A percentile compares a stretch with the other conserved stretches of the same genome.
These are phyloP conservation scores for Termitomyces sp. DNA, from an alignment of 768 basidiomycete genomes.

Conservation along the genomic window DNA sequence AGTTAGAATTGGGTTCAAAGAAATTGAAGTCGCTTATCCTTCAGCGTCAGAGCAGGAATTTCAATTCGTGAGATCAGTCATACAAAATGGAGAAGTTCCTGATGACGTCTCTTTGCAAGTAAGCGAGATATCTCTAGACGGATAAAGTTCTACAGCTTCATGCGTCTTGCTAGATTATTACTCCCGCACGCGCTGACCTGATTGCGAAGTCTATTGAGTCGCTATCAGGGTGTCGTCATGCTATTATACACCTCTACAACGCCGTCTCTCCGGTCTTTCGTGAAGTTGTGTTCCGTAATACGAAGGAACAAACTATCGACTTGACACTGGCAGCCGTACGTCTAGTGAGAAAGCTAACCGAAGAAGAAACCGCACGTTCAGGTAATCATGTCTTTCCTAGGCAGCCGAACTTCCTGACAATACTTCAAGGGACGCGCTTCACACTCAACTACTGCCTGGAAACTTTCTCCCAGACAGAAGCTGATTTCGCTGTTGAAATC, in stretches of 20 bases:
- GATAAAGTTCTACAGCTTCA: not conserved
- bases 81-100: conserved; percentile 59
- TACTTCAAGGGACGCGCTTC: conserved; percentile 47
- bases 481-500: conserved; percentile 72
- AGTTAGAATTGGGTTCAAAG: conserved; percentile 75
- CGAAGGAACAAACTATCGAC: conserved; percentile 67
- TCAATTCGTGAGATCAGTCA: conserved; percentile 64
- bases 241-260: conserved; percentile 87
- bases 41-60: conserved; percentile 82
- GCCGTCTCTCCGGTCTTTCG: conserved; percentile 75
- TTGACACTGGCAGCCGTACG: conserved; percentile 69
- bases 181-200: conserved; percentile 75
- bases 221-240: conserved; percentile 69
- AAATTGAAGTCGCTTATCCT: conserved; percentile 83
- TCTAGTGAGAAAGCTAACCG: conserved; percentile 61
- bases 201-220: conserved; percentile 69
- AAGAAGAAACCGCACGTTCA: conserved; percentile 59
- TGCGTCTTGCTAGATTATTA: conserved; percentile 51
- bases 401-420: not conserved
- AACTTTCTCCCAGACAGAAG: conserved; percentile 81
- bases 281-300: conserved; percentile 73
- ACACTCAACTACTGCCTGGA: conserved; percentile 84
- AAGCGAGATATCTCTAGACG: conserved; percentile 14
- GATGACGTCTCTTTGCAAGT: conserved; percentile 82
- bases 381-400: conserved; percentile 24